Conservation (phyloP, 139 green algal species). For the Chlorella sp. region DNA sequence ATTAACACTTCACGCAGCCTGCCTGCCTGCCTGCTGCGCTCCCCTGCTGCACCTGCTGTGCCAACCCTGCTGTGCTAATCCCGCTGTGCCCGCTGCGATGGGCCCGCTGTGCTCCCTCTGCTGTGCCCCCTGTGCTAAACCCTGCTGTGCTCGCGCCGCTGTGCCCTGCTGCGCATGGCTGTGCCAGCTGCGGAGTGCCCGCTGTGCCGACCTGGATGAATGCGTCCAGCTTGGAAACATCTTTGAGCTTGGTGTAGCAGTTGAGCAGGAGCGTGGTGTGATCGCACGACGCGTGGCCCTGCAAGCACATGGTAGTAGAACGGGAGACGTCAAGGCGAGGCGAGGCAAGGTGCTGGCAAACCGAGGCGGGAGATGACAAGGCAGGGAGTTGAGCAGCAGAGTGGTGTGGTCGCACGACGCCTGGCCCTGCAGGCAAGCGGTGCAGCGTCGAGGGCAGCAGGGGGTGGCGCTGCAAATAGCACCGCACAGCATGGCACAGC, state of each 20-base stretch:
- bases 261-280: slow-evolving; percentile 98
- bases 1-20: too few species aligned
- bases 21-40: too few species aligned
- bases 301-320: not conserved
- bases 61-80: slow-evolving; percentile 21
- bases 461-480: too few species aligned
- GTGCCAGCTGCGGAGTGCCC: too few species aligned
- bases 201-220: slow-evolving; percentile 63
- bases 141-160: too few species aligned
- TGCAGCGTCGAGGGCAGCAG: not conserved
- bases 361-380: too few species aligned
- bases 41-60: too few species aligned
- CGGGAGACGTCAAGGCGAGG: not conserved
- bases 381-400: not conserved
- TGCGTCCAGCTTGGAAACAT: slow-evolving; percentile 83
- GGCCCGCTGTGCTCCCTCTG: not conserved
- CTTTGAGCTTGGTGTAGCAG: slow-evolving; percentile 92
- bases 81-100: not conserved
- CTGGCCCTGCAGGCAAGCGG: slow-evolving; percentile 51
- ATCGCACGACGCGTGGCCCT: slow-evolving; percentile 78
- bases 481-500: too few species aligned
- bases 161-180: slow-evolving; percentile 4
- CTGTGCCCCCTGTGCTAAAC: too few species aligned
- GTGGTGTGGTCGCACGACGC: slow-evolving; percentile 92
- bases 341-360: not conserved